These are phyloP conservation scores for Caryopteris hybrid DNA, from an alignment of 305 asterid genomes.

Conservation along the genomic window DNA sequence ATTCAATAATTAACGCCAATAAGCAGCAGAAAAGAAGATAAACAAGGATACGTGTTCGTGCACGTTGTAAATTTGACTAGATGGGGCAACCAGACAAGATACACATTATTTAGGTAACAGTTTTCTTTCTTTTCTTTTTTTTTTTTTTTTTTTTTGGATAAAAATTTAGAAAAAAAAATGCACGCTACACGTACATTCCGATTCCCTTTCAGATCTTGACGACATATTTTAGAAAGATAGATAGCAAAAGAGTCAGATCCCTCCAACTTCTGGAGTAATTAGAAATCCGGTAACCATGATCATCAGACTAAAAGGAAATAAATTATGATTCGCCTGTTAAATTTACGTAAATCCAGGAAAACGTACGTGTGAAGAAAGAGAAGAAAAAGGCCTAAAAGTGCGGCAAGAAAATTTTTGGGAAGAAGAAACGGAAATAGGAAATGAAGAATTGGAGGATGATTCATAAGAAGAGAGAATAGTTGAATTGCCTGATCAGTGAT, in stretches of 20 bases:
- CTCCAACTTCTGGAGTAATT: no score
- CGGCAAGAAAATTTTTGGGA: not conserved
- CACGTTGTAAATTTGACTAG: not conserved
- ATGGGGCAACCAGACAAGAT: not conserved
- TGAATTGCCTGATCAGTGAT: constrained; percentile 66
- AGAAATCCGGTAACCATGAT: not conserved
- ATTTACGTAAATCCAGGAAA: not conserved
- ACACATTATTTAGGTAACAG: no score
- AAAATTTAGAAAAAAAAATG: no score
- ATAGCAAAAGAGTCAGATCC: no score
- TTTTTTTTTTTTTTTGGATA: no score
- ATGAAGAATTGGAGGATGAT: not conserved
- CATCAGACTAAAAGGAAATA: not conserved
- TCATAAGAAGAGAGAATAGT: no score
- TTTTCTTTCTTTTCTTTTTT: no score
- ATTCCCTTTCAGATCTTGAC: no score
- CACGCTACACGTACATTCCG: no score
- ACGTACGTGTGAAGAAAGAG: no score
- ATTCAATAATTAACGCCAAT: not conserved
- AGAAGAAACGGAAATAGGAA: no score
- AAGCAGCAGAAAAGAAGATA: not conserved
- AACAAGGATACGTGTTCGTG: not conserved
- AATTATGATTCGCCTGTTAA: not conserved
- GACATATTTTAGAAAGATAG: no score
- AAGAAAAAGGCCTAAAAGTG: not conserved